Conservation (phyloP, 2,329 filamentous ascomycete genomes). For the Teratosphaeria viscida region DNA sequence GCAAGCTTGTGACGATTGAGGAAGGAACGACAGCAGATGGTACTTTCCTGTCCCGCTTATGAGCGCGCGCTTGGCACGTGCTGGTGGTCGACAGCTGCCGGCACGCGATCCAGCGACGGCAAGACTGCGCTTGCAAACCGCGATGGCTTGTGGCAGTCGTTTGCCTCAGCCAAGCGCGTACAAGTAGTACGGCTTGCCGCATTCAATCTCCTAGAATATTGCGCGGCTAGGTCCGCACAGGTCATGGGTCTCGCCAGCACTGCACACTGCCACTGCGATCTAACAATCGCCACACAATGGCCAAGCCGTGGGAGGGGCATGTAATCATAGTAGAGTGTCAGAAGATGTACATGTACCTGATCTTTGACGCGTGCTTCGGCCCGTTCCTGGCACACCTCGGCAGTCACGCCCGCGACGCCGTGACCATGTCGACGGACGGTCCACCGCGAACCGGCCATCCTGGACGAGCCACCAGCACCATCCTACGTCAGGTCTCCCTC, state of each 20-base stretch:
- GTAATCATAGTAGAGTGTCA: background rate
- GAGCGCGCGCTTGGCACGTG: background rate
- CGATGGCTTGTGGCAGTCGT: background rate
- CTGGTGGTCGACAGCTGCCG: background rate
- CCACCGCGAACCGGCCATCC: background rate
- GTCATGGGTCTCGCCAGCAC: background rate
- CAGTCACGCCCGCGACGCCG: background rate
- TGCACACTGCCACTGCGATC: background rate
- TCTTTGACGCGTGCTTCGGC: background rate
- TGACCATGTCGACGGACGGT: background rate
- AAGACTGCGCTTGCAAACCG: background rate
- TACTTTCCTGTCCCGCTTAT: background rate
- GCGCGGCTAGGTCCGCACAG: background rate
- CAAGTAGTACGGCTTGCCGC: background rate
- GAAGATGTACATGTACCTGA: background rate
- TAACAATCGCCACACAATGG: background rate
- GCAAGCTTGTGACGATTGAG: background rate
- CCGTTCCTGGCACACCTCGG: conserved; percentile 1
- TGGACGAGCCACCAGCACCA: background rate
- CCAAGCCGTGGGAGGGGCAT: too few relatives aligned
- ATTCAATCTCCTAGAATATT: background rate
- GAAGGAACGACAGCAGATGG: background rate
- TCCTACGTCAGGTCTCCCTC: background rate
- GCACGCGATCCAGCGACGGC: background rate
- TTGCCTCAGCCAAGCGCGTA: background rate